Evolutionary conservation across 2,329 filamentous ascomycete species (phyloP).

Genomic region (Stagonosporopsis rhizophila): DNA sequence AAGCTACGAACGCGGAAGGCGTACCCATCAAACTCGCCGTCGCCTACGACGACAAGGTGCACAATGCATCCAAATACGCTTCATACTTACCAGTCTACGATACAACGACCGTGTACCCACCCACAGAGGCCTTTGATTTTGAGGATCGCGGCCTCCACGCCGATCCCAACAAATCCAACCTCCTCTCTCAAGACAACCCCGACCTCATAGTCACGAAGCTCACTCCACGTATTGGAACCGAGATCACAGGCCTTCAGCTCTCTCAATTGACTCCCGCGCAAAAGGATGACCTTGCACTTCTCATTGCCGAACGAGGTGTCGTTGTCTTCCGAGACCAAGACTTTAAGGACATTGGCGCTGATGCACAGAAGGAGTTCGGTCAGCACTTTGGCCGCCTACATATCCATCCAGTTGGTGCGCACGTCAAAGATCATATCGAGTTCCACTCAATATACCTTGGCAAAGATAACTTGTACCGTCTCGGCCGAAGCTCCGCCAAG

Average conservation of each 20-base stretch:
- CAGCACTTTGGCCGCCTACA: slow-evolving; percentile 51
- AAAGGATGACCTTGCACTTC: slow-evolving; percentile 57
- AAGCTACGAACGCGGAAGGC: slow-evolving; percentile 27
- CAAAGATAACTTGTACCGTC: slow-evolving; percentile 35
- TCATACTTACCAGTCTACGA: slow-evolving; percentile 48
- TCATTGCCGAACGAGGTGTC: slow-evolving; percentile 48
- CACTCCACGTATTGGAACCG: slow-evolving; percentile 38
- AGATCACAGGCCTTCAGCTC: slow-evolving; percentile 51
- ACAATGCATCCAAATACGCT: slow-evolving; percentile 43
- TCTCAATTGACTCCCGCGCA: slow-evolving; percentile 51
- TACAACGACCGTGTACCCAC: slow-evolving; percentile 47
- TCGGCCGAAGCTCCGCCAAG: slow-evolving; percentile 28
- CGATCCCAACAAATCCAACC: slow-evolving; percentile 53
- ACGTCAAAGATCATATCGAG: slow-evolving; percentile 38
- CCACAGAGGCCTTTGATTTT: slow-evolving; percentile 53
- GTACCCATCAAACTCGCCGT: slow-evolving; percentile 31
- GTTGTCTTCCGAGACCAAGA: slow-evolving; percentile 58
- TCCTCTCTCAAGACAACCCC: slow-evolving; percentile 45
- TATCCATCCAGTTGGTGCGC: slow-evolving; percentile 33
- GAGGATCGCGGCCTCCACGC: slow-evolving; percentile 52
- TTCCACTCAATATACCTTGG: slow-evolving; percentile 36
- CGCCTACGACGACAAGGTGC: slow-evolving; percentile 32
- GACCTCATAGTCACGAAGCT: slow-evolving; percentile 29
- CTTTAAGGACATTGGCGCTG: slow-evolving; percentile 55
- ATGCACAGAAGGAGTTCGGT: slow-evolving; percentile 54